Evolutionary conservation across 176 grass and related monocot species (phyloP), one percentile per base, ranked within the genome.

Genomic region (Aegilops tauschii): DNA sequence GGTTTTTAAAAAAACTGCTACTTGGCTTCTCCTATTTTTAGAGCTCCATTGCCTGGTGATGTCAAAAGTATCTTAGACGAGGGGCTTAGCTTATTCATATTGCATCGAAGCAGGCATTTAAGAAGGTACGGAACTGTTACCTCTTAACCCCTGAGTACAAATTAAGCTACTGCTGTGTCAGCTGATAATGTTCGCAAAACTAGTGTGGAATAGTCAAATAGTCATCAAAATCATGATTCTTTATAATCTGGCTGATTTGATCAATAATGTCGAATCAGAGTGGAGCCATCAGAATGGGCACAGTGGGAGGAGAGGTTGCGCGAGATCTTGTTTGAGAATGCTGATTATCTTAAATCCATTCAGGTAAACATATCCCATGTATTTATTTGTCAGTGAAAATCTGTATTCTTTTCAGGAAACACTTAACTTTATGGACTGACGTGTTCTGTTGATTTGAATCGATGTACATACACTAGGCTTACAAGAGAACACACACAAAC

Each of bases 51-150:
- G 65, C 93, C 93, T 85, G 90, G 35, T 86, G 50, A 89, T 36
- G 79, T 98, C 13, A 98, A 92, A 78, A 63, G 63, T 80, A 89
- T 95, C 62, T 67, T 98, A 69, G 90, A 98, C 31, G 90, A 98
- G 88, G 96, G 96, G 67, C 92, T 94, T 61, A 84, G 65, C 84
- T 87, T 98, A 84, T 98, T 92, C 90, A 92, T 67, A 69, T 68
- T 93, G 59, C 84, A 92, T 85, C 91, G 87, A 77, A 92, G 36
- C 50, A 95, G 83, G 32, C 96, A 94, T 91, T 86, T 4, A 49
- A 49, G 92, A 94, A 94, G 92, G 96, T 98, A 90, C 78, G 69
- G 20, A 86, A 83, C 40, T 85, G 29, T 39, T 59, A 64, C 5
- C 17, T 32, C 40, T n/a, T 13, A 11, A 31, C 16, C 0, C 77